Conservation (phyloP, 192 early-diverging fungal species). For the Diversispora epigaea region DNA sequence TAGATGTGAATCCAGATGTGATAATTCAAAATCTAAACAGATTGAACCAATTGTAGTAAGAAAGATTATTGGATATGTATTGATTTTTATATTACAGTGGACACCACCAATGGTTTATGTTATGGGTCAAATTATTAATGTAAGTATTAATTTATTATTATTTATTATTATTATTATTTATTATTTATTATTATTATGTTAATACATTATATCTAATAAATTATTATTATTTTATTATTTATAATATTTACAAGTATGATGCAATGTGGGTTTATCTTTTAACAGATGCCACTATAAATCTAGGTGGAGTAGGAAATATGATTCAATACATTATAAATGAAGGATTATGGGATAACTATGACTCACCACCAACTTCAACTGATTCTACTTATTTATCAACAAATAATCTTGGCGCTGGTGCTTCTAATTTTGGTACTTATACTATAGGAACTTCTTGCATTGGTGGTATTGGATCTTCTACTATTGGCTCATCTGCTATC, state of each 20-base stretch:
- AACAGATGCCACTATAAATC: constrained; percentile 7
- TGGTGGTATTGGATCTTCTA: too few species aligned
- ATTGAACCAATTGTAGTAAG: constrained; percentile 11
- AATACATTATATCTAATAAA: background rate
- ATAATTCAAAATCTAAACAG: background rate
- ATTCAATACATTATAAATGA: constrained; percentile 27
- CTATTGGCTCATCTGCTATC: too few species aligned
- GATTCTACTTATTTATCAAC: too few species aligned
- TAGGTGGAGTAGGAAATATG: constrained; percentile 19
- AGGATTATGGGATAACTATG: background rate
- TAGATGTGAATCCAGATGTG: background rate
- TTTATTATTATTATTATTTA: background rate
- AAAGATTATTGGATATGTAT: constrained; percentile 19
- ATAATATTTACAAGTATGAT: background rate
- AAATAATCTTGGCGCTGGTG: too few species aligned
- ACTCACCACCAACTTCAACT: too few species aligned
- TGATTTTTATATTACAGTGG: constrained; percentile 27
- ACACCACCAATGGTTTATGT: constrained; percentile 21
- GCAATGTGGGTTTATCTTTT: constrained; percentile 18
- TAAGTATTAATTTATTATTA: constrained; percentile 1
- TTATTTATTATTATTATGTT: background rate
- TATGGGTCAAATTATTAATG: constrained; percentile 8
- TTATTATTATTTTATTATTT: background rate
- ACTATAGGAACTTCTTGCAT: too few species aligned
- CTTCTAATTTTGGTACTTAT: too few species aligned